Base-by-base conservation (phyloP, 2,329 filamentous ascomycete species). In the Ascochyta rabiei region DNA sequence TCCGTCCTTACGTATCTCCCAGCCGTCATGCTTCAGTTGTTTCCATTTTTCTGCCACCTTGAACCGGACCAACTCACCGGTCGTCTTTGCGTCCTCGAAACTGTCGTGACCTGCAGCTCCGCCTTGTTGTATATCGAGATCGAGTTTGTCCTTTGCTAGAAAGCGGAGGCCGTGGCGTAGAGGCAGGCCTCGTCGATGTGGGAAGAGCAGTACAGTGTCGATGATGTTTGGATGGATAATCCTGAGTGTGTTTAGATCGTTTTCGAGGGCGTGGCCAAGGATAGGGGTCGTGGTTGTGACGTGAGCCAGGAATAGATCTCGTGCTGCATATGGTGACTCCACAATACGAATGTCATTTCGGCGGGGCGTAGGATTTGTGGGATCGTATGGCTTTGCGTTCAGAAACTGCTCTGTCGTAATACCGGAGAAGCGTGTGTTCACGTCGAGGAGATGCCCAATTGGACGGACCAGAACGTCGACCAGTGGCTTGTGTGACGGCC, bases 201-300 rank as follows among this genome's bases (percentile, higher is more conserved):
- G 92, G 71, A 86, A 99, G 0, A 97, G 82, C 0, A 97, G 77
- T 0, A 91, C 86, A 0, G 93, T 97, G 73, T 98, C 93, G 66
- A 97, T 84, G 48, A 97, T 81, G 0, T 84, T 89, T 0, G 89
- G 90, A 66, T 98, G 95, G 39, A 96, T 87, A 45, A 98, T 83
- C 31, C 93, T 89, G 35, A 89, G 82, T 2, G 88, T 85, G 71
- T 96, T 97, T 50, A 99, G 83, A 68, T 99, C 95, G 70, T 99
- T 99, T 68, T 99, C 95, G 8, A 98, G 85, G 0, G 91, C 93
- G 73, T 99, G 95, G 0, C 95, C 95, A 41, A 99, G 90, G 0
- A 99, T 77, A 0, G 93, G 90, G 0, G 93, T 99, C 0, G 82
- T 78, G 0, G 91, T 89, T 1, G 86, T 83, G 44, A 99, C 82